A percentile compares a stretch with the other conserved stretches of the same genome.
phyloP scores from a whole-genome alignment of 192 early-diverging fungal genomes.

The Coemansia pectinata region DNA sequence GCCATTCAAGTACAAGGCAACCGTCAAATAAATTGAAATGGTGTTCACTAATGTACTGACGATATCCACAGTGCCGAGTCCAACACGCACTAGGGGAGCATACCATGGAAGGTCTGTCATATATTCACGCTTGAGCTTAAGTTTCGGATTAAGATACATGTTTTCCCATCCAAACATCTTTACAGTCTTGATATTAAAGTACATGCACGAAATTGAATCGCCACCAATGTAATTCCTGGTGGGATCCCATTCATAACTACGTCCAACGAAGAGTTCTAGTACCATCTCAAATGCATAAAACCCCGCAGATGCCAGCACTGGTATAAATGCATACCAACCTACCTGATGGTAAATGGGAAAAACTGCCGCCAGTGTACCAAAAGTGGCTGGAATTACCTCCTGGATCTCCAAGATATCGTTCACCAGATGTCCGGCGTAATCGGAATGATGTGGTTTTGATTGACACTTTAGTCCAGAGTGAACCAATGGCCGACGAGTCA shows the following conservation, averaged over 20 bases:
- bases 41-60: not conserved
- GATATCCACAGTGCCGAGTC: not conserved
- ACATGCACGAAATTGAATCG: not conserved
- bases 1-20: not conserved
- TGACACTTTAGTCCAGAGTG: not conserved
- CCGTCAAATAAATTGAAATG: not conserved
- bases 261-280: not conserved
- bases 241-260: not conserved
- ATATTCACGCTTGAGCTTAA: not conserved
- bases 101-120: not conserved
- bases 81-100: not conserved
- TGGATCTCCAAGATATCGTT: not conserved
- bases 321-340: not conserved
- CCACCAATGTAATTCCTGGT: not conserved
- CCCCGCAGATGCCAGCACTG: not conserved
- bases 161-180: slow-evolving; percentile 12
- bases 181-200: not conserved
- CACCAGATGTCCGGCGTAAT: not conserved
- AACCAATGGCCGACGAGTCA: not conserved
- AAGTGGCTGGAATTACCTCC: not conserved
- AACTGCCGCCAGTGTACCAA: not conserved
- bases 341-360: not conserved
- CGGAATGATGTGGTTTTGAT: not conserved
- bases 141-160: not conserved
- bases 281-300: not conserved